These are phyloP conservation scores for Plasmodium malariae DNA, from an alignment of 169 alveolate species.

Conservation along the genomic window DNA sequence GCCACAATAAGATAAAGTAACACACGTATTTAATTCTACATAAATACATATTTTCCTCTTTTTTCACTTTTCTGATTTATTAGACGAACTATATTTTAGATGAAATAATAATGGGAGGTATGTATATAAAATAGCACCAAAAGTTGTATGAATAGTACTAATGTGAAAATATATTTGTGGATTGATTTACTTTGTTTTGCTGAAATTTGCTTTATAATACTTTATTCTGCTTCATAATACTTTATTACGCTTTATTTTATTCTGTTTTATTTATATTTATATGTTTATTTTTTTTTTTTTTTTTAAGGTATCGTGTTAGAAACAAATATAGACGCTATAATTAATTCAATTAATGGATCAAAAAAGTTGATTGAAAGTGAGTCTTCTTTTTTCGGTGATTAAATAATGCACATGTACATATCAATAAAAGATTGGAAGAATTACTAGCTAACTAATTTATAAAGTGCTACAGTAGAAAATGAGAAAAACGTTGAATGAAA, in stretches of 20 bases:
- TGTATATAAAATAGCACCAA: too few relatives aligned
- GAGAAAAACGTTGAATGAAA: too few relatives aligned
- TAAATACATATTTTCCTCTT: not conserved
- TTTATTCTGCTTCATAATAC: too few relatives aligned
- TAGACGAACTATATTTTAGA: constrained; percentile 91
- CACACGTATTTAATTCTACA: too few relatives aligned
- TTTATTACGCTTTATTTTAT: too few relatives aligned
- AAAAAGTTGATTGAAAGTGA: constrained; percentile 66
- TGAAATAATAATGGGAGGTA: constrained; percentile 92
- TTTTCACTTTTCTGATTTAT: not conserved
- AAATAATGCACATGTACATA: not conserved
- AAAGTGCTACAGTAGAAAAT: too few relatives aligned
- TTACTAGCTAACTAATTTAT: too few relatives aligned
- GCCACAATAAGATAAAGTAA: too few relatives aligned
- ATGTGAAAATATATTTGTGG: too few relatives aligned
- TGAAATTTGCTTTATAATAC: too few relatives aligned
- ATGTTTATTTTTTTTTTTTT: not conserved
- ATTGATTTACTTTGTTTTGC: too few relatives aligned
- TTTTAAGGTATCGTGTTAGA: constrained; percentile 51
- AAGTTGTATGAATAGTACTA: too few relatives aligned
- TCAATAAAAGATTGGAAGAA: not conserved
- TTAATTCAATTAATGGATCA: constrained; percentile 61
- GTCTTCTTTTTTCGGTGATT: constrained; percentile 67
- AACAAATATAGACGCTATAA: constrained; percentile 72
- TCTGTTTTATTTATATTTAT: not conserved